These are phyloP conservation scores for Trichoderma lentiforme DNA, from an alignment of 2,329 filamentous ascomycete genomes.

Conservation along the genomic window DNA sequence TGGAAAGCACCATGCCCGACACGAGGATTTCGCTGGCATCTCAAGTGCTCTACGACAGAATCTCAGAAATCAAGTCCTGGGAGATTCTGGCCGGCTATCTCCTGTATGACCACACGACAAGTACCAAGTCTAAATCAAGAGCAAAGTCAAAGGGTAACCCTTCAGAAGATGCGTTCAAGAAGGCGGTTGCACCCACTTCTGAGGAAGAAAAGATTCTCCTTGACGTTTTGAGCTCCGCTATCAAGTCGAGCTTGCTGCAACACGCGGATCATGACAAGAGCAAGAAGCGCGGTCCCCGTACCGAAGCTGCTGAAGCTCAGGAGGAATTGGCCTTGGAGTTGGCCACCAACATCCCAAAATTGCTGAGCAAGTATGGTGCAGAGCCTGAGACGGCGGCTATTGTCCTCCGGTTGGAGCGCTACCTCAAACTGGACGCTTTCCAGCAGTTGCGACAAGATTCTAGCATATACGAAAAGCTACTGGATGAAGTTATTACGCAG, in stretches of 20 bases:
- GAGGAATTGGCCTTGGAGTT: constrained; percentile 77
- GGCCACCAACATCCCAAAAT: constrained; percentile 73
- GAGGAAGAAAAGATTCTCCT: constrained; percentile 82
- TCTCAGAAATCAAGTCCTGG: constrained; percentile 81
- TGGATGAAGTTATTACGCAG: constrained; percentile 91
- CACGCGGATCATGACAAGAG: constrained; percentile 62
- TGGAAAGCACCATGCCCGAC: constrained; percentile 65
- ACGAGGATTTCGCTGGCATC: constrained; percentile 83
- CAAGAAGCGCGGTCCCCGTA: constrained; percentile 55
- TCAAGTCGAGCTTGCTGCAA: constrained; percentile 69
- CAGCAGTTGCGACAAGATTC: constrained; percentile 85
- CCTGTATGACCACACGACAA: constrained; percentile 81
- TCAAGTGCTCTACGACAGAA: constrained; percentile 77
- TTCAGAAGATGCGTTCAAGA: constrained; percentile 62
- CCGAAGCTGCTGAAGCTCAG: constrained; percentile 66
- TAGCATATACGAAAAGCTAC: constrained; percentile 70
- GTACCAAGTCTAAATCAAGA: constrained; percentile 50
- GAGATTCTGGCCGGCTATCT: constrained; percentile 85
- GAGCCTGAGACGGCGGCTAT: constrained; percentile 79
- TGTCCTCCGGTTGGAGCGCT: constrained; percentile 80
- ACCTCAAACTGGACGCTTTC: constrained; percentile 82
- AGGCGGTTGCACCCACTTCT: constrained; percentile 67
- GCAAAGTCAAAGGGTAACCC: constrained; percentile 49
- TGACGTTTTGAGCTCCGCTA: constrained; percentile 79
- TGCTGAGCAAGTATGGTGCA: constrained; percentile 93